Evolutionary conservation across 2,329 filamentous ascomycete genomes (phyloP).

Genomic region (Aspergillus texensis): DNA sequence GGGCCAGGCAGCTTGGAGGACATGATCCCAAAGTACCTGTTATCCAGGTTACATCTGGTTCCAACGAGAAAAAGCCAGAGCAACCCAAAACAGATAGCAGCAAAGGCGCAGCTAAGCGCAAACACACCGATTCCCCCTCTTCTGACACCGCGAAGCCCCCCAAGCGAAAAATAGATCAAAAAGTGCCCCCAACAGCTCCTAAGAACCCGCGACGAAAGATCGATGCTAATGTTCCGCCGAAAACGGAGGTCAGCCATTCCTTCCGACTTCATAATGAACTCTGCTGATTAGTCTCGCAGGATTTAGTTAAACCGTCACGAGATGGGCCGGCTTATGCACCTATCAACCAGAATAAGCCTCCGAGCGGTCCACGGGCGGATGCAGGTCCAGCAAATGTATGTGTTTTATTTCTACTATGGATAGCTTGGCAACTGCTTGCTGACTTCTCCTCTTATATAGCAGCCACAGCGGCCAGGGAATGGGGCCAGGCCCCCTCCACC

Average conservation of each 20-base stretch:
- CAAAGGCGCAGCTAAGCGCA: slow-evolving; percentile 33
- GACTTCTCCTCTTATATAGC: slow-evolving; percentile 19
- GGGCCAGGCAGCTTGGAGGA: slow-evolving; percentile 45
- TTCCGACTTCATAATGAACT: neutral
- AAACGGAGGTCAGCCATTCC: slow-evolving; percentile 21
- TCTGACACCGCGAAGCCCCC: slow-evolving; percentile 27
- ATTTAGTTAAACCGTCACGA: slow-evolving; percentile 44
- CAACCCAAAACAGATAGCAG: slow-evolving; percentile 15
- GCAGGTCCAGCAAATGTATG: slow-evolving; percentile 27
- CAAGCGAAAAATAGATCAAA: slow-evolving; percentile 30
- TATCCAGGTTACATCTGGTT: slow-evolving; percentile 34
- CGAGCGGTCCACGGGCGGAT: slow-evolving; percentile 19
- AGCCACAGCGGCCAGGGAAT: slow-evolving; percentile 21
- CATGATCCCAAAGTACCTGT: slow-evolving; percentile 50
- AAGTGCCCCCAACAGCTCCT: slow-evolving; percentile 25
- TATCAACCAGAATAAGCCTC: slow-evolving; percentile 21
- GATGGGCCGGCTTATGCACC: slow-evolving; percentile 35
- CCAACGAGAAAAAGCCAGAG: slow-evolving; percentile 15
- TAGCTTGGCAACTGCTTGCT: slow-evolving; percentile 12
- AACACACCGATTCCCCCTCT: slow-evolving; percentile 31
- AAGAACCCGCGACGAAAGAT: slow-evolving; percentile 23
- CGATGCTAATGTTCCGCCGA: slow-evolving; percentile 26
- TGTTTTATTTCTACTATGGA: neutral
- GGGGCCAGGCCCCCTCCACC: slow-evolving; percentile 32
- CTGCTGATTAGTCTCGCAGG: slow-evolving; percentile 27